phyloP scores from a whole-genome alignment of 78 protist species.

The Polysphondylium violaceum region DNA sequence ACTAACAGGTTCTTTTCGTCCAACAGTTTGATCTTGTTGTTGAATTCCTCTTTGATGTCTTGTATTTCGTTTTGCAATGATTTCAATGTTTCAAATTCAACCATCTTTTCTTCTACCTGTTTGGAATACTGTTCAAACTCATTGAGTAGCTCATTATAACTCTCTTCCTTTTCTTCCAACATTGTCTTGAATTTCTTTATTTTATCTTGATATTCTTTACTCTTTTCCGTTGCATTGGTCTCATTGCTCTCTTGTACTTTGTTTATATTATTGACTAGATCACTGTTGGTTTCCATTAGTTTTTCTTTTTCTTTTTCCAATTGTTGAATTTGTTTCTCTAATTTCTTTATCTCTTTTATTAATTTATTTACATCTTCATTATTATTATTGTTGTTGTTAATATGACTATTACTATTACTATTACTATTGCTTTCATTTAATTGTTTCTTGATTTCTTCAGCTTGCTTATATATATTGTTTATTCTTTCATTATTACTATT shows the following conservation, averaged over 20 bases:
- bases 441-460: too few species aligned
- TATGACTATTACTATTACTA: too few species aligned
- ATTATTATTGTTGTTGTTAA: too few species aligned
- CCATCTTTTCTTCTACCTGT: neutral
- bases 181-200: neutral
- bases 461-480: too few species aligned
- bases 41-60: neutral
- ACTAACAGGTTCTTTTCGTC: neutral
- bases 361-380: conserved; percentile 7
- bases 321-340: neutral
- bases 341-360: neutral
- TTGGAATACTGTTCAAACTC: neutral
- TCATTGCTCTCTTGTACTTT: neutral
- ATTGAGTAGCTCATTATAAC: neutral
- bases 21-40: neutral
- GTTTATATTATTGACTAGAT: neutral
- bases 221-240: neutral
- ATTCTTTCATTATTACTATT: neutral
- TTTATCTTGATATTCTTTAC: neutral
- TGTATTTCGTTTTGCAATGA: neutral
- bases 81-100: conserved; percentile 1
- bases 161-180: neutral
- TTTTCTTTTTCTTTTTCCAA: neutral
- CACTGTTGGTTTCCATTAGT: neutral
- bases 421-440: neutral